Base-by-base conservation (phyloP, 2,329 filamentous ascomycete genomes). In the Fusarium domesticum region DNA sequence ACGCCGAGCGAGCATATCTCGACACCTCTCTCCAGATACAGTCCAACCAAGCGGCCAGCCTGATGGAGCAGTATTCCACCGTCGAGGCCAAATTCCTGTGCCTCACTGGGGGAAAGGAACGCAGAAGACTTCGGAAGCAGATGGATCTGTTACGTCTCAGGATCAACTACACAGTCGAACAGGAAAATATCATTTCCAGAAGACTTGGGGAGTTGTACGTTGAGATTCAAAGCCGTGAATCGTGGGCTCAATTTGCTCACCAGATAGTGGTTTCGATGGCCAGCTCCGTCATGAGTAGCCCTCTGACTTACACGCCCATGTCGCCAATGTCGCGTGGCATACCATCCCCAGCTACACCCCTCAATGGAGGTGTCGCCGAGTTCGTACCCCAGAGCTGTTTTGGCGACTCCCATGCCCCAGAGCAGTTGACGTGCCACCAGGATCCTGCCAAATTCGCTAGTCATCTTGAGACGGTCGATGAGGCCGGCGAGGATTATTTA, bases 121-220 rank as follows among this genome's bases (percentile, higher is more conserved):
- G 60, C 12, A 63, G 67, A 16, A 60, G 53, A 35, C 53, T 69
- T 10, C 66, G 65, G 25, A 78, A 75, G 47, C 63, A 73, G 31
- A 56, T 72, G 5, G 60, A 63, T 3, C 64, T 71, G 42, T 47
- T 79, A 10, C 69, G 61, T 36, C 63, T 62, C 39, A 70, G 69
- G 45, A 67, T 81, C 23, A 56, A 63, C n/a, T 65, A 72, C 34
- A 70, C 67, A 0, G 69, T 70, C 3, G 64, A 69, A 40, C 73
- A 79, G 53, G 72, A 81, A 53, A 69, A 64, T 41, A 52, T 63
- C 14, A 69, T 78, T 6, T 58, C 74, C 31, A 45, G 64, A 14
- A 65, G 76, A 3, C 62, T 81, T n/a, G 63, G 69, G 11, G 75
- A 80, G 45, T 52, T 81, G 12, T 66, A 70, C 25, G 60, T 73